Evolutionary conservation across 2,329 filamentous ascomycete species (phyloP).

Genomic region (Uncinocarpus reesii): DNA sequence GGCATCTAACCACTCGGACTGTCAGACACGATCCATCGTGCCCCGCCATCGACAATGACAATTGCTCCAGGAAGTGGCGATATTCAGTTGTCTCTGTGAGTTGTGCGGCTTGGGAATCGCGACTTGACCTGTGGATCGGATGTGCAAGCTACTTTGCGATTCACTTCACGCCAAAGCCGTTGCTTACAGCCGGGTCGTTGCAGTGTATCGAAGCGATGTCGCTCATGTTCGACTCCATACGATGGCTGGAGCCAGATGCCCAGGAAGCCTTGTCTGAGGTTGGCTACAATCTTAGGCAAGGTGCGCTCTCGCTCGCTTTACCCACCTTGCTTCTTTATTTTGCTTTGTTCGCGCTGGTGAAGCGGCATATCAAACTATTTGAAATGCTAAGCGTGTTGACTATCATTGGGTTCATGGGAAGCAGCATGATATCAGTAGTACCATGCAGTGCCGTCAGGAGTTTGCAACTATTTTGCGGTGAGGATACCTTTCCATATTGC

Average conservation of each 20-base stretch:
- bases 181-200: too few species aligned
- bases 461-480: constrained; percentile 30
- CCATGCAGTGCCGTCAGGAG: constrained; percentile 25
- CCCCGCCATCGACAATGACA: too few species aligned
- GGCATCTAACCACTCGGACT: neutral
- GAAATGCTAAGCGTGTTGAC: constrained; percentile 13
- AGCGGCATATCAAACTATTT: constrained; percentile 12
- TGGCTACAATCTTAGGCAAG: constrained; percentile 7
- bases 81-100: too few species aligned
- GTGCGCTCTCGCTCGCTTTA: constrained; percentile 14
- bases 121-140: too few species aligned
- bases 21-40: too few species aligned
- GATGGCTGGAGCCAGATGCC: constrained; percentile 12
- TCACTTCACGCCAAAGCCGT: too few species aligned
- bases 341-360: constrained; percentile 16
- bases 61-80: too few species aligned
- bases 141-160: too few species aligned
- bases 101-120: too few species aligned
- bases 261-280: constrained; percentile 9
- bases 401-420: constrained; percentile 12
- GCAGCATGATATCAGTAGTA: constrained; percentile 24
- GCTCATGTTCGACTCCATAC: neutral
- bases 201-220: too few species aligned
- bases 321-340: constrained; percentile 17
- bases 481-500: constrained; percentile 12